Percentiles rank a stretch among this genome's conserved stretches.
These are phyloP conservation scores for Botryococcus braunii DNA, from an alignment of 163 green algal genomes.

Conservation along the genomic window DNA sequence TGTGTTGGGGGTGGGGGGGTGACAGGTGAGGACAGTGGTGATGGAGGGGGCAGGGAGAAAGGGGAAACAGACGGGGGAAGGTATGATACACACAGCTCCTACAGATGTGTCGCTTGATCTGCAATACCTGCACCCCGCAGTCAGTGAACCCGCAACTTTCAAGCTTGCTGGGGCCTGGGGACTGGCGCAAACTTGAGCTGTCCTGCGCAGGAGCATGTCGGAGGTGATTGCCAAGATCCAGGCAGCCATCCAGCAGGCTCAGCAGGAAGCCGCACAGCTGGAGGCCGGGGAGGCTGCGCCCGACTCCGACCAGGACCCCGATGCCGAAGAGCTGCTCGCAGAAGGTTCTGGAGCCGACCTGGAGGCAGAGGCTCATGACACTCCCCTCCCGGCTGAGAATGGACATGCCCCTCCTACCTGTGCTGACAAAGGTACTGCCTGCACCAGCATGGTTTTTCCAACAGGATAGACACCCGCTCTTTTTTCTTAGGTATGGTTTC, in stretches of 20 bases:
- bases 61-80: neutral
- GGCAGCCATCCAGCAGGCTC: slow-evolving; percentile 15
- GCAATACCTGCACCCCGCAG: neutral
- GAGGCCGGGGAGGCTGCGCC: slow-evolving; percentile 1
- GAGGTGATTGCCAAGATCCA: slow-evolving; percentile 52
- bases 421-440: too few relatives aligned
- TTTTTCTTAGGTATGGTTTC: too few relatives aligned
- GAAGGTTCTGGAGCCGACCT: slow-evolving; percentile 1
- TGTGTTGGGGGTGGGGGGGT: too few relatives aligned
- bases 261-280: slow-evolving; percentile 12
- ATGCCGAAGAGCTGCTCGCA: slow-evolving; percentile 11
- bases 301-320: slow-evolving; percentile 18
- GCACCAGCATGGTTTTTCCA: too few relatives aligned
- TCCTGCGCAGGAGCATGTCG: slow-evolving; percentile 41
- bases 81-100: neutral
- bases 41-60: neutral
- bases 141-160: neutral
- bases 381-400: too few relatives aligned
- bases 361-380: slow-evolving; percentile 5
- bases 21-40: too few relatives aligned
- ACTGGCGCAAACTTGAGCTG: neutral
- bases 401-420: too few relatives aligned
- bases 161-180: neutral
- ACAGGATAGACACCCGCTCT: too few relatives aligned
- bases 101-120: neutral